Conservation (phyloP, 2,329 filamentous ascomycete species). For the Ilyonectria sp. region DNA sequence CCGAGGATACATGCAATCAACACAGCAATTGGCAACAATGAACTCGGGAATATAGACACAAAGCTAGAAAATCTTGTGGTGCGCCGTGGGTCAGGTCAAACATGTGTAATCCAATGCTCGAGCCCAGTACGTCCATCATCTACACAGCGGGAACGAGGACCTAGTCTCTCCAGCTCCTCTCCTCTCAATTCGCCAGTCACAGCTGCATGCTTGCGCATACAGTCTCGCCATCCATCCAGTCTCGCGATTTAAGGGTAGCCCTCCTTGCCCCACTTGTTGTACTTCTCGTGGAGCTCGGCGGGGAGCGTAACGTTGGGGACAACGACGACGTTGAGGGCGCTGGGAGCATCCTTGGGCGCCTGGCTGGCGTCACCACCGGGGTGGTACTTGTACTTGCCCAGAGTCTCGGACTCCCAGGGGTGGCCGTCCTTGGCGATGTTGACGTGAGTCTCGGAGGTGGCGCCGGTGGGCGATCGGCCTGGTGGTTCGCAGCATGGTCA, state of each 20-base stretch:
- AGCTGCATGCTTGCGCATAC: conserved; percentile 34
- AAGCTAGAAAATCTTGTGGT: conserved; percentile 41
- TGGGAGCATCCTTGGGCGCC: conserved; percentile 89
- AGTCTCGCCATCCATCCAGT: conserved; percentile 25
- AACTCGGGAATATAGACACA: conserved; percentile 43
- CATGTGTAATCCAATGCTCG: conserved; percentile 41
- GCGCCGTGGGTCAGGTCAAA: conserved; percentile 45
- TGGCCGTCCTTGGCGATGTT: conserved; percentile 82
- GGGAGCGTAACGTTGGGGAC: conserved; percentile 94
- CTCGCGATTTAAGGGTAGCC: conserved; percentile 74
- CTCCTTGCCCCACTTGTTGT: conserved; percentile 99
- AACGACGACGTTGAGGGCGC: conserved; percentile 94
- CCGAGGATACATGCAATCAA: conserved; percentile 9
- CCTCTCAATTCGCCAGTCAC: conserved; percentile 25
- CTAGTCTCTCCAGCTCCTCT: conserved; percentile 31
- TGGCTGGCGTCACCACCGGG: conserved; percentile 86
- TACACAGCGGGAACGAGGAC: conserved; percentile 34
- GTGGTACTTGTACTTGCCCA: conserved; percentile 83
- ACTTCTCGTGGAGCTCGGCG: conserved; percentile 94
- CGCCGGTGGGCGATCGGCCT: conserved; percentile 88
- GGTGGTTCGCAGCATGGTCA: conserved; percentile 27
- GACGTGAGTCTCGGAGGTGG: conserved; percentile 86
- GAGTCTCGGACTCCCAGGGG: conserved; percentile 86
- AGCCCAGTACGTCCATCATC: conserved; percentile 43
- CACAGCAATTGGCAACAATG: conserved; percentile 21